A percentile compares a stretch with the other conserved stretches of the same genome.
Conservation (phyloP, 495 filamentous ascomycete genomes). For the Hypoxylon crocopeplum region DNA sequence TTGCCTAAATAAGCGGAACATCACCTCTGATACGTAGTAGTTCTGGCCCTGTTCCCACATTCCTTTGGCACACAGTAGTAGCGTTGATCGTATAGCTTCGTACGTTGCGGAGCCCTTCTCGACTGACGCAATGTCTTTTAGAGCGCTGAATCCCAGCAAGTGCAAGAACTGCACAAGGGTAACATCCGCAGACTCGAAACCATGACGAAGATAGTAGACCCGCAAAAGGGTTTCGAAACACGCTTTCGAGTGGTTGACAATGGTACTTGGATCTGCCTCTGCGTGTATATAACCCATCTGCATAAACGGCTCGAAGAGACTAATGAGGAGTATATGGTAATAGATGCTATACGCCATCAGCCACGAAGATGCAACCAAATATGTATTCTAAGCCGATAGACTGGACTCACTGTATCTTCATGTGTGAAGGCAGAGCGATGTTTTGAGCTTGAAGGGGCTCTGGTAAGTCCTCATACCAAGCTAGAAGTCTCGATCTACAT, state of each 20-base stretch:
- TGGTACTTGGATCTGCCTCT: conserved; percentile 27
- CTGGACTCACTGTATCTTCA: conserved; percentile 39
- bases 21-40: conserved; percentile 25
- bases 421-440: conserved; percentile 43
- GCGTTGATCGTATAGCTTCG: conserved; percentile 26
- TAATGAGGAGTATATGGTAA: conserved; percentile 26
- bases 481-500: conserved; percentile 34
- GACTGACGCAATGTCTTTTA: conserved; percentile 5
- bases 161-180: conserved; percentile 20
- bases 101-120: conserved; percentile 10
- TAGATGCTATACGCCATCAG: conserved; percentile 18
- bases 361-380: neutral
- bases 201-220: conserved; percentile 50
- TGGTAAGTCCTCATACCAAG: conserved; percentile 42
- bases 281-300: conserved; percentile 20
- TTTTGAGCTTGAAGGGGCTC: conserved; percentile 41
- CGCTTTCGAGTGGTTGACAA: conserved; percentile 23
- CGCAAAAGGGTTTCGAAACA: conserved; percentile 46
- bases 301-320: conserved; percentile 29
- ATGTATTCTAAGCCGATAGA: neutral
- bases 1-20: conserved; percentile 22
- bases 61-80: conserved; percentile 32
- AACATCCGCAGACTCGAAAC: conserved; percentile 42
- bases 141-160: conserved; percentile 24
- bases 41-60: conserved; percentile 32